Evolutionary conservation across 495 filamentous ascomycete species (phyloP), one percentile per base, ranked within the genome.

Genomic region (Daldinia decipiens): DNA sequence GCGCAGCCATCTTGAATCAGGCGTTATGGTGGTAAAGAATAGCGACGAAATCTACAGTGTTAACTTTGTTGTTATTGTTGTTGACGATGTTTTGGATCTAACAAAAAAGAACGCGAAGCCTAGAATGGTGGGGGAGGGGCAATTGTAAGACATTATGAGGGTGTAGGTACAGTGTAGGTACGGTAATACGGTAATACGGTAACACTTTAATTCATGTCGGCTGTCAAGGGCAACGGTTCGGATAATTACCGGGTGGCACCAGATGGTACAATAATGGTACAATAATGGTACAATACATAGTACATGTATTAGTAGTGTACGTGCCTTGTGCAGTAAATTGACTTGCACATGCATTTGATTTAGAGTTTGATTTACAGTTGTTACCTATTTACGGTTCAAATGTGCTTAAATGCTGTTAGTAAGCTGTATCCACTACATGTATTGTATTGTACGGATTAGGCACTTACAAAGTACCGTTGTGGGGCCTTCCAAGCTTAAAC

Each of bases 1-100:
- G 74, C 7, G 77, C 36, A 59, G 81, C 79, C 86, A 87, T 86
- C 36, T 72, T 79, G 70, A 62, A 36, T 13, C 45, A 21, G 31
- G 17, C 21, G 29, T 45, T 32, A 11, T 40, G 59, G 36, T 45
- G 26, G 40, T 50, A 39, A 59, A 51, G 11, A 57, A 47, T 24
- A 56, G 21, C 2, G 27, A 64, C 40, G 38, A 56, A 38, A 36
- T 12, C 13, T 67, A 55, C 54, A 54, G 39, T 26, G 0, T 45
- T 31, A 5, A n/a, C 27, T 26, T 53, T 52, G 45, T 19, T 53
- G 3, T 54, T 55, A 8, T 56, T 43, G 9, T 55, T 36, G 29
- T 36, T 56, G 29, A 11, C 38, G 53, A 32, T 38, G 17, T 11
- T 32, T 19, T 56, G 17, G 4, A 45, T 54, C 26, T 43, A 57